Evolutionary conservation across 805 yeast genomes (phyloP), one percentile per base, ranked within the genome.

Genomic region (Metschnikowia drakensbergensis): DNA sequence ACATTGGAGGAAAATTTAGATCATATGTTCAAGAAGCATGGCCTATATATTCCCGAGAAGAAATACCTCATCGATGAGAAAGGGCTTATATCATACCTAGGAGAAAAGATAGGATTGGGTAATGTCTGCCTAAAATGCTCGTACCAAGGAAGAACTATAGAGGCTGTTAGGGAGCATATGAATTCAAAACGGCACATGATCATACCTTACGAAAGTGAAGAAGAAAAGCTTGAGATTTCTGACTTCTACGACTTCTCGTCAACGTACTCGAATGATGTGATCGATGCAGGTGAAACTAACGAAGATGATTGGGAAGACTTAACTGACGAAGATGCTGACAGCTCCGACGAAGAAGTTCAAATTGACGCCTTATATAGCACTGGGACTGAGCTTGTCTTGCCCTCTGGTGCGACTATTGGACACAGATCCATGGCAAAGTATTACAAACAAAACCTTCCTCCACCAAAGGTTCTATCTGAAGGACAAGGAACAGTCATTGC

Each of bases 111-210:
- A 47, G 86, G 91, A 7, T 75, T 83, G 38, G 97, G 97, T 35
- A 84, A 88, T 56, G 79, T 85, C 54, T 94, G 99, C 64, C 67
- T 92, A 41, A 79, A 81, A 46, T 94, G 99, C 65, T 74, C 75
- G 30, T 94, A 83, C 63, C 86, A 87, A 65, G 98, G 98, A n/a
- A 79, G 80, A 52, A 81, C 82, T 46, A 62, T 92, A 29, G 95
- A 88, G 60, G 86, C 96, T 51, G 90, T 88, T 8, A 83, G 96
- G 57, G 94, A 88, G 37, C 99, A 94, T 66, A 84, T 89, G 86
- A 58, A 75, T 4, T 77, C 86, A 6, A 94, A 94, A 66, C 82
- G 89, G 49, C 99, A 94, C 66, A 86, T 92, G 71, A 80, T 82
- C 61, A 77, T 94, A 51, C 97, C 98, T 0, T 94, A 86, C 66